Conservation (phyloP, 768 basidiomycete genomes). For the Suillus hirtellus region DNA sequence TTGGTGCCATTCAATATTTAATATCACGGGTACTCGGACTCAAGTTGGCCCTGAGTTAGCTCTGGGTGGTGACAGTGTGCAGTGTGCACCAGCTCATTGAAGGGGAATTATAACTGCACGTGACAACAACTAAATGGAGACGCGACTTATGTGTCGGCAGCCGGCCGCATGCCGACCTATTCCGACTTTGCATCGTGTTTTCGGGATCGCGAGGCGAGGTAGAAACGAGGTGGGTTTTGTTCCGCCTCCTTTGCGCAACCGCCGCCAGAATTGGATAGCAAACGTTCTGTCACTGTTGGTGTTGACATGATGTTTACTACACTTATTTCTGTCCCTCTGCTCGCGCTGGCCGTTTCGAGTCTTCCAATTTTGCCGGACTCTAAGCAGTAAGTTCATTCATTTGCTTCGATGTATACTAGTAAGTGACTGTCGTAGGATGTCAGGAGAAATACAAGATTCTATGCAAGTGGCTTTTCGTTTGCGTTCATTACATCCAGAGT, state of each 20-base stretch:
- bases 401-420: not conserved
- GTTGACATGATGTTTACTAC: constrained; percentile 38
- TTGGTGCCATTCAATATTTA: constrained; percentile 26
- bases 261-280: not conserved
- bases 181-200: not conserved
- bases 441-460: not conserved
- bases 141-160: not conserved
- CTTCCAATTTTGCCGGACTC: constrained; percentile 36
- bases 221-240: not conserved
- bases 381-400: constrained; percentile 29
- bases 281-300: not conserved
- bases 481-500: not conserved
- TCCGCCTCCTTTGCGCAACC: not conserved
- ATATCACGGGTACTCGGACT: not conserved
- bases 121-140: constrained; percentile 8
- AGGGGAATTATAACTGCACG: not conserved
- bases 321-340: constrained; percentile 39
- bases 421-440: not conserved
- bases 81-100: not conserved
- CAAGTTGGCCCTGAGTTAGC: not conserved
- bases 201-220: not conserved
- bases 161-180: not conserved
- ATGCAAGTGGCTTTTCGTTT: not conserved
- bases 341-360: constrained; percentile 46
- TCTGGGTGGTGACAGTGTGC: not conserved